These are phyloP conservation scores for Hyparrhenia diplandra DNA, from an alignment of 176 grass and related monocot genomes.

Conservation along the genomic window DNA sequence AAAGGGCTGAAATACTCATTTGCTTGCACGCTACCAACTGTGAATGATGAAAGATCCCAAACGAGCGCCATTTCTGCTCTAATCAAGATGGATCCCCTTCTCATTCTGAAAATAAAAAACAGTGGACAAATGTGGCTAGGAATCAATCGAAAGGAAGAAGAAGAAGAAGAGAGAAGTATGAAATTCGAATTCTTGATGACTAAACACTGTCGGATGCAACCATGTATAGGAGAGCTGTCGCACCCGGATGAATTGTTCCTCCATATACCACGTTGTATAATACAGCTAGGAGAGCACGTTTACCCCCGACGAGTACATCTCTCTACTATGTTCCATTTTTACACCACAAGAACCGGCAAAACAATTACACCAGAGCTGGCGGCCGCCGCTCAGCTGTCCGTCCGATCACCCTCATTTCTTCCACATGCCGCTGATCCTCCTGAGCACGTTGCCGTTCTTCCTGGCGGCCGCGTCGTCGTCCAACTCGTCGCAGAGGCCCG, in stretches of 20 bases:
- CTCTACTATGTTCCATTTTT: constrained; percentile 32
- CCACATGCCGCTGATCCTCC: constrained; percentile 95
- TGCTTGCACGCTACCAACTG: background rate
- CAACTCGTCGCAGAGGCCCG: constrained; percentile 46
- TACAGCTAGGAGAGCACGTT: constrained; percentile 48
- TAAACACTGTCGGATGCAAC: background rate
- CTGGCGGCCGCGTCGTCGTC: constrained; percentile 64
- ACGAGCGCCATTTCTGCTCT: background rate
- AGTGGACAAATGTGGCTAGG: too few relatives aligned
- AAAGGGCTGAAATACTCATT: background rate
- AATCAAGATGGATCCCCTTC: background rate
- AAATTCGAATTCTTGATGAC: background rate
- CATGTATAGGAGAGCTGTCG: too few relatives aligned
- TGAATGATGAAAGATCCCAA: background rate
- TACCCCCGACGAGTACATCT: constrained; percentile 26
- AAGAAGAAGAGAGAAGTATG: background rate
- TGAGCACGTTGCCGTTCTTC: constrained; percentile 83
- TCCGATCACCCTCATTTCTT: constrained; percentile 60
- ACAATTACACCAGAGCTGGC: constrained; percentile 38
- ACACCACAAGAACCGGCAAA: constrained; percentile 44
- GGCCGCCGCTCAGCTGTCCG: background rate
- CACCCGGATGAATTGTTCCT: constrained; percentile 20
- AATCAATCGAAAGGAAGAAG: too few relatives aligned
- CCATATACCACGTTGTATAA: constrained; percentile 40
- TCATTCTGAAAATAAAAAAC: background rate